A percentile compares a stretch with the other conserved stretches of the same genome.
Conservation (phyloP, 148 eudicot genomes). For the Beta vulgaris region DNA sequence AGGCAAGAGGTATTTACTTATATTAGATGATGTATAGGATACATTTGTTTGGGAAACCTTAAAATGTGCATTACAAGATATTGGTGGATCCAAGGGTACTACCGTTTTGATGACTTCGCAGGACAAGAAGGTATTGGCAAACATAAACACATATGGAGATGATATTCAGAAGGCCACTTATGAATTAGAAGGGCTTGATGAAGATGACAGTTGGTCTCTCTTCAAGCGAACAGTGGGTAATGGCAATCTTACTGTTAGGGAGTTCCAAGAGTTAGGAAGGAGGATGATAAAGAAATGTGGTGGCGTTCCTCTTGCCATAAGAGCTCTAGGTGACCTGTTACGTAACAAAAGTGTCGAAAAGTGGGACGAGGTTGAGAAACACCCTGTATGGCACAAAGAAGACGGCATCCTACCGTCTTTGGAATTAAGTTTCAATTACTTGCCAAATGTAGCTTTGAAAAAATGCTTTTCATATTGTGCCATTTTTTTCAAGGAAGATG, state of each 20-base stretch:
- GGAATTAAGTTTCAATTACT: slow-evolving; percentile 1
- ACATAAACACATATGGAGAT: slow-evolving; percentile 1
- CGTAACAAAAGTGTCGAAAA: not conserved
- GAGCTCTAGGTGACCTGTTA: slow-evolving; percentile 13
- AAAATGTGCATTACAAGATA: not conserved
- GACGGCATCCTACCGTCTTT: slow-evolving; percentile 4
- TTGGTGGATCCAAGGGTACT: slow-evolving; percentile 15
- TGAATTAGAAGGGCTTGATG: not conserved
- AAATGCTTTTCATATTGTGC: slow-evolving; percentile 14
- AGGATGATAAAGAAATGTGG: not conserved
- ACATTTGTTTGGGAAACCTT: slow-evolving; percentile 13
- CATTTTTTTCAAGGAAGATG: too few species aligned
- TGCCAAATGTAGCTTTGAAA: slow-evolving; percentile 6
- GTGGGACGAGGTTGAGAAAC: not conserved
- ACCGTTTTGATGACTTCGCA: slow-evolving; percentile 6
- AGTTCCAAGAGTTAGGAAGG: not conserved
- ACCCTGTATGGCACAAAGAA: not conserved
- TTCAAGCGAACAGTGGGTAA: not conserved
- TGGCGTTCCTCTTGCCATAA: slow-evolving; percentile 15
- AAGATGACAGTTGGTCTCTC: not conserved
- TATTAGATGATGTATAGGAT: too few species aligned
- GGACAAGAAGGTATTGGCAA: slow-evolving; percentile 3
- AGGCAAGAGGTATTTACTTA: slow-evolving; percentile 5
- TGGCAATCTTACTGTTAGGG: not conserved
- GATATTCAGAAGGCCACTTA: not conserved